These are phyloP conservation scores for Mycotypha africana DNA, from an alignment of 371 early-diverging fungal species.

Conservation along the genomic window DNA sequence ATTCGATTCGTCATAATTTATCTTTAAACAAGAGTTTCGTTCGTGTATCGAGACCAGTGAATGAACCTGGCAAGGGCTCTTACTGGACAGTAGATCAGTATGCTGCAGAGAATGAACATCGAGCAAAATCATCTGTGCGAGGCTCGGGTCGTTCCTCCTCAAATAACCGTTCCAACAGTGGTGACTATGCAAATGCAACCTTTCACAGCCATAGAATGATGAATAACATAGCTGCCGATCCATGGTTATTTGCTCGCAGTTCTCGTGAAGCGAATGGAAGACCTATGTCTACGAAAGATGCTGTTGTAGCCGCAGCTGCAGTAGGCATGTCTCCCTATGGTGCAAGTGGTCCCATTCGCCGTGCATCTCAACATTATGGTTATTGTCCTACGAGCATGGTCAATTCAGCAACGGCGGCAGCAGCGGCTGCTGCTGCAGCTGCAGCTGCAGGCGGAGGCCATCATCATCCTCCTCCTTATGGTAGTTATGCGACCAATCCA, in stretches of 20 bases:
- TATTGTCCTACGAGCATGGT: no score
- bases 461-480: no score
- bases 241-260: conserved; percentile 8
- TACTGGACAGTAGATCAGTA: conserved; percentile 84
- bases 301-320: no score
- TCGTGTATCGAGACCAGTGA: conserved; percentile 82
- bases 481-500: conserved; percentile 3
- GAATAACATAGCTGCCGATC: no score
- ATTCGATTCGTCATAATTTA: conserved; percentile 97
- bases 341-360: no score
- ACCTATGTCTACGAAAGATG: conserved; percentile 6
- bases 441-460: no score
- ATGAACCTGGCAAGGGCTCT: conserved; percentile 95
- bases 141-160: conserved; percentile 16
- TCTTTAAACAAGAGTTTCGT: conserved; percentile 94
- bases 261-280: conserved; percentile 18
- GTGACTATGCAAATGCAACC: no score
- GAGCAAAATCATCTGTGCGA: conserved; percentile 5
- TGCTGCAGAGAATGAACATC: conserved; percentile 25
- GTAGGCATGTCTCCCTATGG: no score
- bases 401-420: no score
- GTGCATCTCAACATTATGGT: conserved; percentile 13
- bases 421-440: no score
- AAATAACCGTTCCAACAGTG: conserved; percentile 10
- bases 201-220: neutral